Evolutionary conservation across 225 moss, liverwort and hornwort genomes (phyloP).

Genomic region (Bryum argenteum): DNA sequence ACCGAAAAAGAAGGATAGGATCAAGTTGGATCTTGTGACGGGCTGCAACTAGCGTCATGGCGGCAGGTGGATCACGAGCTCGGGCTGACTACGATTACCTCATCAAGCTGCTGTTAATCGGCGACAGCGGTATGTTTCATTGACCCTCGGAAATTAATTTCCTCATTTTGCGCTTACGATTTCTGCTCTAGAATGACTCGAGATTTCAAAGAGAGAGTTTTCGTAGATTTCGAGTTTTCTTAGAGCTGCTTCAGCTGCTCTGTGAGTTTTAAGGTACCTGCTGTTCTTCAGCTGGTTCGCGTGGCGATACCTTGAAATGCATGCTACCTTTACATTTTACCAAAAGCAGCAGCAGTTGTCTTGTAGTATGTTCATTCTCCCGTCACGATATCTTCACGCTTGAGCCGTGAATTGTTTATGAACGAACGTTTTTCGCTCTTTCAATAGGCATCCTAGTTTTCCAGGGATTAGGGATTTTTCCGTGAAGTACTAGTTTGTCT

Average conservation of each 20-base stretch:
- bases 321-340: neutral
- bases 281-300: constrained; percentile 11
- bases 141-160: constrained; percentile 54
- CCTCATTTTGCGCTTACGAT: constrained; percentile 9
- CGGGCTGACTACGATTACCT: constrained; percentile 93
- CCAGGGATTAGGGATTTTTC: constrained; percentile 14
- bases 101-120: constrained; percentile 87
- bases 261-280: neutral
- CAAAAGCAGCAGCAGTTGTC: constrained; percentile 14
- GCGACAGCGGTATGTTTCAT: constrained; percentile 73
- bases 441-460: constrained; percentile 8
- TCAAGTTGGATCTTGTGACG: constrained; percentile 36
- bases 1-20: constrained; percentile 28
- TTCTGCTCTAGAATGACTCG: neutral
- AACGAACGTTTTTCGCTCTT: neutral
- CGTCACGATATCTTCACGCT: neutral
- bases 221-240: constrained; percentile 10
- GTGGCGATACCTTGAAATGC: neutral
- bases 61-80: constrained; percentile 85
- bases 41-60: constrained; percentile 53
- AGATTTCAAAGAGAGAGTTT: neutral
- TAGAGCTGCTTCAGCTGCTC: neutral
- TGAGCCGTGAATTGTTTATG: neutral
- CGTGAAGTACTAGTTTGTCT: constrained; percentile 5
- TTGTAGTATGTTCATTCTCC: neutral